Base-by-base conservation (phyloP, 768 basidiomycete species). In the Boletus rubescentipes region DNA sequence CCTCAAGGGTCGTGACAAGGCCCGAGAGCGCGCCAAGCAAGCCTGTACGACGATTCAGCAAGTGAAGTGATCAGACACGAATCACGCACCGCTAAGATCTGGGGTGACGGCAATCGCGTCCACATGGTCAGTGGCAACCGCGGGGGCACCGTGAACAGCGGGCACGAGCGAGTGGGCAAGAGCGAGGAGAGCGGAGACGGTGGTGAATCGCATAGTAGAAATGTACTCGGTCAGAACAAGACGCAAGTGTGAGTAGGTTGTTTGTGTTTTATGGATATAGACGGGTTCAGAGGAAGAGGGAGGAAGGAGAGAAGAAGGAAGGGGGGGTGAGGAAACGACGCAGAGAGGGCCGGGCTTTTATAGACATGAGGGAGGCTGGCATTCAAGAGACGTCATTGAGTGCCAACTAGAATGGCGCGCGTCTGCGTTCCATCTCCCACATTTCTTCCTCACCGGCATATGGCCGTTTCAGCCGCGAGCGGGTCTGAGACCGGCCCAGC, bases 351-450 rank as follows among this genome's bases (percentile, higher is more conserved):
- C 46, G 1, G 26, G 52, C 31, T 65, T 66, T 65, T 66, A 66
- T 66, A 63, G 21, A 21, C 38, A 11, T 15, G 39, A 11, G 21
- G 37, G 46, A 15, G 41, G 54, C 38, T 61, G 62, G 35, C 45
- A 43, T 36, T 46, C 9, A 20, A 18, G 5, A 21, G 21, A 48
- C 61, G 61, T 63, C 61, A 63, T 46, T 29, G 59, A 49, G 61
- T 56, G 36, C 53, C 63, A 65, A 34, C 49, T 38, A 55, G 52
- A 55, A 68, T 15, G 63, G 58, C 12, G 73, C 66, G 11, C 70
- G 72, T 62, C 74, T 66, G 55, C 62, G 61, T 43, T 76, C 79
- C 83, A 89, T 82, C 70, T 89, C 87, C 80, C 82, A 87, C 14
- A 81, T 68, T 55, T 76, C 73, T 42, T 80, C 78, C 31, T 73